Base-by-base conservation (phyloP, 768 basidiomycete species). In the Boletus patriciae region DNA sequence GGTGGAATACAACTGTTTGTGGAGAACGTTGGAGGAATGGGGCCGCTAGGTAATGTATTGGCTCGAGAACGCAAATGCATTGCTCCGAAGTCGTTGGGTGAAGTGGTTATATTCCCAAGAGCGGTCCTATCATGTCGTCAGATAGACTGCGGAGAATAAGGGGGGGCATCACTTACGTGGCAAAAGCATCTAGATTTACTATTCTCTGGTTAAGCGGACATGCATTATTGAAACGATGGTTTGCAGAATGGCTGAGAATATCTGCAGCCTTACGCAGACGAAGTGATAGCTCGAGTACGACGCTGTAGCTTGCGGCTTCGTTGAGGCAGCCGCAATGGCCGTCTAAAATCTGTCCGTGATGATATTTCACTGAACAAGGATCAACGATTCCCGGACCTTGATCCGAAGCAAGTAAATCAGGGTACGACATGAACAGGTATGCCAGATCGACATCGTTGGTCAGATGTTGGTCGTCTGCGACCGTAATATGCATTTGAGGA, bases 231-330 rank as follows among this genome's bases (percentile, higher is more conserved):
- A 70, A 60, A 23, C 60, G 62, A 50, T 81, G 80, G 37, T 69
- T 71, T 19, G 78, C 63, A 16, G 80, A 80, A 40, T 75, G 80
- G 12, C 77, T 73, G 40, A 88, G 78, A 38, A 80, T 72, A 50
- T 83, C 77, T n/a, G 81, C 78, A 12, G 83, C 84, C 62, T 79
- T 83, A 23, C 85, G 78, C 21, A 88, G 77, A 49, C 83, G 77
- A 31, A 86, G 71, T 3, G 85, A 87, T n/a, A 88, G 73, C 62
- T 88, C 85, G 12, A 87, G 77, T 21, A 85, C 74, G n/a, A 78
- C 79, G 52, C 73, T 81, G 63, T 88, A 87, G 62, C 73, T 80
- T 19, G 74, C 62, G 10, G 76, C 62, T 57, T 87, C 85, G 51
- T 78, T 74, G 27, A 87, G 73, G 63, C 86, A 88, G 6, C 79